Evolutionary conservation across 2,329 filamentous ascomycete genomes (phyloP), one percentile per base, ranked within the genome.

Genomic region (Epicoccum sorghinum): DNA sequence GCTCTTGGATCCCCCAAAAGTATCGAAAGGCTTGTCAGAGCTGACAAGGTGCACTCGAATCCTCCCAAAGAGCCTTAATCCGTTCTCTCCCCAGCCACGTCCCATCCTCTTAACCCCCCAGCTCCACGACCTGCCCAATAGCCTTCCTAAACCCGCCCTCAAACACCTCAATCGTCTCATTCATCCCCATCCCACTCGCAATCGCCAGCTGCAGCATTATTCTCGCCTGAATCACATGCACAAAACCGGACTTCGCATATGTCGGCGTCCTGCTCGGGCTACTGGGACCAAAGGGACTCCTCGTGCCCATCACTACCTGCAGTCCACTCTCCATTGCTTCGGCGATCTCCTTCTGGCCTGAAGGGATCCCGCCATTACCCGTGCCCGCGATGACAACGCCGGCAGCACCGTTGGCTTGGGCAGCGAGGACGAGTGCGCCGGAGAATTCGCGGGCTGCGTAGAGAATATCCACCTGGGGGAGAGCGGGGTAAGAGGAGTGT

Each of bases 161-260:
- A 47, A 70, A 68, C 38, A 69, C n/a, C 4, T 58, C 59, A 44
- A 69, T 68, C 2, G 66, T 69, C 43, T 64, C 47, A 41, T 68
- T 68, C 66, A 68, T 68, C 25, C 53, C 52, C 54, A 59, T 64
- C 0, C 66, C 64, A 48, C 66, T 69, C 10, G 66, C 68, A 58
- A 70, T 69, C 2, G 64, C 67, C 52, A 70, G 44, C 33, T 69
- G 66, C 42, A 69, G n/a, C 64, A 68, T 65, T 4, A 69, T 66
- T 27, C 66, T 51, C 18, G 68, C 59, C 41, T 69, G 66, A 8
- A 23, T 39, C 9, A 32, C 35, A 13, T 39, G 44, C 35, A 39
- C 24, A 32, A 47, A 38, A 0, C 35, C 44, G 1, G 35, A 22
- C 12, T 47, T 47, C 12, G 35, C 44, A n/a, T 38, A 39, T 5